Conservation (phyloP, 1,284 basidiomycete genomes). For the Fomitopsis schrenkii region DNA sequence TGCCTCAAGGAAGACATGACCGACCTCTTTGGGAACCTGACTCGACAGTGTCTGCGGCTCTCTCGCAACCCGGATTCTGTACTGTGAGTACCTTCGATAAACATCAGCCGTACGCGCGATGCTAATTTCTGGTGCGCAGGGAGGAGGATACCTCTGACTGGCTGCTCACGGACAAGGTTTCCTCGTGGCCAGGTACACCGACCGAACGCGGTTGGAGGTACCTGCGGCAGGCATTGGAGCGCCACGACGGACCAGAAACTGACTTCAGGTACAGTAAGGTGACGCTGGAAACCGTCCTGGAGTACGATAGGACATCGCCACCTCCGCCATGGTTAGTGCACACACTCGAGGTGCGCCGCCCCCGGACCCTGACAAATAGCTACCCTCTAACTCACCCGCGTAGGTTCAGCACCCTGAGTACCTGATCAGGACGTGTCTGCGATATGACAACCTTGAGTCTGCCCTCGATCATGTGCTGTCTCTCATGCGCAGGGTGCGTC, state of each 20-base stretch:
- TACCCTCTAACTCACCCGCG: slow-evolving; percentile 5
- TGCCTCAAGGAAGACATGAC: slow-evolving; percentile 84
- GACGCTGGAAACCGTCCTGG: slow-evolving; percentile 74
- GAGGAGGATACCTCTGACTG: slow-evolving; percentile 71
- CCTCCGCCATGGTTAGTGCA: slow-evolving; percentile 84
- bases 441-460: slow-evolving; percentile 76
- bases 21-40: slow-evolving; percentile 77
- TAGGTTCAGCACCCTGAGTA: slow-evolving; percentile 75
- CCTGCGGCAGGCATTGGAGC: slow-evolving; percentile 74
- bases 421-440: slow-evolving; percentile 70
- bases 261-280: slow-evolving; percentile 75
- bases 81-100: slow-evolving; percentile 36
- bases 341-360: slow-evolving; percentile 57
- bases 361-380: slow-evolving; percentile 6
- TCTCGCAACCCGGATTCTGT: slow-evolving; percentile 53
- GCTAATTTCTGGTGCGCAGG: slow-evolving; percentile 30
- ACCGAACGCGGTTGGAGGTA: slow-evolving; percentile 87
- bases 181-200: slow-evolving; percentile 80
- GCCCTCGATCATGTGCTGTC: slow-evolving; percentile 72
- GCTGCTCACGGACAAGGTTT: slow-evolving; percentile 77
- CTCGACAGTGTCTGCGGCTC: slow-evolving; percentile 76
- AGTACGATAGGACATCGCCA: slow-evolving; percentile 53
- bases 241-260: slow-evolving; percentile 73
- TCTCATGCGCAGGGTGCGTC: slow-evolving; percentile 65
- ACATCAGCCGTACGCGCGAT: not conserved